phyloP scores from a whole-genome alignment of 805 yeast genomes.

The Priceomyces medius region DNA sequence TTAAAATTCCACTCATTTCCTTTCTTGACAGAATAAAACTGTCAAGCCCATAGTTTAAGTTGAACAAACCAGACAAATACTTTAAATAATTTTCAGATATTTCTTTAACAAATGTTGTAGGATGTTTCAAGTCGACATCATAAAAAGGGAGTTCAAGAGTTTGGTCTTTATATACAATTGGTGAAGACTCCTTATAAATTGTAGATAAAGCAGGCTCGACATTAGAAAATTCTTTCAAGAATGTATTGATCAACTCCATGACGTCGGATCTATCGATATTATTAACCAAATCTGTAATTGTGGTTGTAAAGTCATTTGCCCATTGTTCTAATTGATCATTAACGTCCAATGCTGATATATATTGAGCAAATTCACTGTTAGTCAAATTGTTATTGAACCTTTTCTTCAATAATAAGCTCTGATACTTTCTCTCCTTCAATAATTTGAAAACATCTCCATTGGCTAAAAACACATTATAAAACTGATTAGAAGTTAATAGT shows the following conservation, averaged over 20 bases:
- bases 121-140: not conserved
- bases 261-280: constrained; percentile 12
- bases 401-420: constrained; percentile 5
- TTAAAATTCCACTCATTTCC: constrained; percentile 9
- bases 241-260: constrained; percentile 9
- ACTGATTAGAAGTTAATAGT: constrained; percentile 10
- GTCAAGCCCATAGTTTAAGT: constrained; percentile 11
- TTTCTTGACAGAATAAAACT: constrained; percentile 10
- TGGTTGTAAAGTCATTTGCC: constrained; percentile 9
- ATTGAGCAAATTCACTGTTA: constrained; percentile 19
- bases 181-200: not conserved
- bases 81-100: constrained; percentile 9
- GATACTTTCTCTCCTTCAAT: constrained; percentile 6
- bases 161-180: not conserved
- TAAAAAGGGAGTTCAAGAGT: constrained; percentile 1
- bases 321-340: constrained; percentile 10
- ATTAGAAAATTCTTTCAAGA: constrained; percentile 5
- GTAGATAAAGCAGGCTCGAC: constrained; percentile 2
- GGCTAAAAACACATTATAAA: constrained; percentile 15
- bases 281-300: constrained; percentile 11
- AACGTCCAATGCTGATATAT: constrained; percentile 12
- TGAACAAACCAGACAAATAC: constrained; percentile 8
- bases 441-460: constrained; percentile 5
- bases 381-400: constrained; percentile 10
- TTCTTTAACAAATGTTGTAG: not conserved